phyloP scores from a whole-genome alignment of 2,329 filamentous ascomycete genomes.

The Ophiostoma perfectum region DNA sequence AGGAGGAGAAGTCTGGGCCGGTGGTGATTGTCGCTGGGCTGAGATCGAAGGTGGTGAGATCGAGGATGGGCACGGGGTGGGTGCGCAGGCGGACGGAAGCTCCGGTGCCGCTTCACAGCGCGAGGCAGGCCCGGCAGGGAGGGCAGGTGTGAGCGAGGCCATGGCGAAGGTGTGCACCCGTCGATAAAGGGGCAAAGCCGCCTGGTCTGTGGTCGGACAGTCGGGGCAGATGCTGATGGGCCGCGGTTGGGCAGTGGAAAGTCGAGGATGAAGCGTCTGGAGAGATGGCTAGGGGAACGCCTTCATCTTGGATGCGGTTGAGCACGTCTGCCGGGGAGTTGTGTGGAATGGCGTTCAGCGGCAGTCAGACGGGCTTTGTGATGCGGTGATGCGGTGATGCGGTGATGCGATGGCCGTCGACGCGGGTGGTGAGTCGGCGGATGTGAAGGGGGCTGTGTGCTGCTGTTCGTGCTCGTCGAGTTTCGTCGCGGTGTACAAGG shows the following conservation, averaged over 20 bases:
- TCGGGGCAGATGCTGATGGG: neutral
- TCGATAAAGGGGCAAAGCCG: neutral
- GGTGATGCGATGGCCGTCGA: neutral
- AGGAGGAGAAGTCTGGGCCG: neutral
- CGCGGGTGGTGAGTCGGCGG: neutral
- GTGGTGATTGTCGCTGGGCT: neutral
- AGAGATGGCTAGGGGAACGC: constrained; percentile 16
- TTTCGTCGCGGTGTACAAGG: neutral
- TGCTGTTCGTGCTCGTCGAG: neutral
- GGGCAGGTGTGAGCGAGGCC: neutral
- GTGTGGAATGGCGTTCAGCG: neutral
- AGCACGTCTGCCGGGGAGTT: constrained; percentile 12
- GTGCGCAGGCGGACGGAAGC: neutral
- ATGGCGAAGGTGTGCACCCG: neutral
- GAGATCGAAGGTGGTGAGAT: too few species aligned
- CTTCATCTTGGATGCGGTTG: constrained; percentile 19
- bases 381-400: too few species aligned
- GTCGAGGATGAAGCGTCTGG: constrained; percentile 7
- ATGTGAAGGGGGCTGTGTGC: neutral
- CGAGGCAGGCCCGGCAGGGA: neutral
- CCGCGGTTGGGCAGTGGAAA: neutral
- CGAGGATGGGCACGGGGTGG: neutral
- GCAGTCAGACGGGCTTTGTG: neutral
- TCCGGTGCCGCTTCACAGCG: neutral
- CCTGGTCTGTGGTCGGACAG: neutral